Base-by-base conservation (phyloP, 2,329 filamentous ascomycete species). In the Pseudogymnoascus verrucosus region DNA sequence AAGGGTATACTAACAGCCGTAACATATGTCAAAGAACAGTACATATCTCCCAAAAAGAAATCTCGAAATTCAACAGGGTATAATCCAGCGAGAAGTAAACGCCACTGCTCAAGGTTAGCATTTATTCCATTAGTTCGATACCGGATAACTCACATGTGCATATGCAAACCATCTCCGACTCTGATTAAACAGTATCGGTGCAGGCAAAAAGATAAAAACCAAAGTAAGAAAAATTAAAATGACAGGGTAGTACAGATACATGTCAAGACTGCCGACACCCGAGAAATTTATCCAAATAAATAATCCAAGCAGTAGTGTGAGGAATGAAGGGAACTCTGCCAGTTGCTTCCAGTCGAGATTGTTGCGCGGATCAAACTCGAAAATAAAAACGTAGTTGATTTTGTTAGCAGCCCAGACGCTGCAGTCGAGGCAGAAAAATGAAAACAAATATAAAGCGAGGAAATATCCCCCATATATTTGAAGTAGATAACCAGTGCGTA, bases 41-140 rank as follows among this genome's bases (percentile, higher is more conserved):
- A 96, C 81, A 98, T 97, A 74, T 99, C 95, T 62, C 95, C 95
- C 0, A 98, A 82, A 76, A 97, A 98, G 77, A 99, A 98, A 76
- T 99, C 95, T 64, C 93, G 86, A 74, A 98, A 99, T 74, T 98
- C 93, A 60, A 99, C 95, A 1, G 91, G 91, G 71, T 96, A 97
- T 19, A 96, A 74, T 3, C 93, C 93, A 12, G 93, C 91, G 60
- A 93, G 82, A 62, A 96, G 78, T 16, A 98, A 80, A 65, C 95
- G 90, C 84, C 90, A 96, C 89, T 95, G 67, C 7, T 40, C 10
- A 11, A 3, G 6, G 63, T 79, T 66, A 80, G 75, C 65, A 34
- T 64, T 10, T 16, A 5, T 10, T 7, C 8, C 10, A 4, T 1
- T 2, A 3, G 11, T 14, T 57, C 28, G 5, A 34, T 19, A 5